These are phyloP conservation scores for Clonostachys solani DNA, from an alignment of 2,329 filamentous ascomycete species.

Conservation along the genomic window DNA sequence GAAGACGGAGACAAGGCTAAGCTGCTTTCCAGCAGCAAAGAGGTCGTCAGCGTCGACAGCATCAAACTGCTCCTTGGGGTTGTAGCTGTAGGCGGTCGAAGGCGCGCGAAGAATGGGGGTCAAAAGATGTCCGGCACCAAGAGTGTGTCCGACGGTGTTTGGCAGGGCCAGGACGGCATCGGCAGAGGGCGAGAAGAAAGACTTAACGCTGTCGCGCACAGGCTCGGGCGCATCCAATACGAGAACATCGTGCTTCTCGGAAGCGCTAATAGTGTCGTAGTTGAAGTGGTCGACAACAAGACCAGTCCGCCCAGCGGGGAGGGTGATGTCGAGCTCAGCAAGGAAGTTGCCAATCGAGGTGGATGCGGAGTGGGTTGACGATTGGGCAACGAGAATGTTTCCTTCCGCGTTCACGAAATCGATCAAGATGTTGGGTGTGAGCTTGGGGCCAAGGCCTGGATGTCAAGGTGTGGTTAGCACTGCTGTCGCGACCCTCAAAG, in stretches of 20 bases:
- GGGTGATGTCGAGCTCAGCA: constrained; percentile 80
- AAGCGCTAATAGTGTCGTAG: constrained; percentile 72
- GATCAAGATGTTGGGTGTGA: constrained; percentile 82
- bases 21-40: constrained; percentile 79
- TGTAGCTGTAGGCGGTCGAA: constrained; percentile 86
- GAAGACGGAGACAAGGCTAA: constrained; percentile 78
- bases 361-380: constrained; percentile 65
- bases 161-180: constrained; percentile 72
- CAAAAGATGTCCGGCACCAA: constrained; percentile 75
- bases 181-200: constrained; percentile 61
- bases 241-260: constrained; percentile 85
- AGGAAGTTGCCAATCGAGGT: constrained; percentile 74
- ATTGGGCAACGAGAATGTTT: constrained; percentile 85
- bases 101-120: constrained; percentile 80
- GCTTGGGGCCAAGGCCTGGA: constrained; percentile 76
- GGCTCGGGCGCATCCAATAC: constrained; percentile 66
- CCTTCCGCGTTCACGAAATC: constrained; percentile 89
- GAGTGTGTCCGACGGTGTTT: constrained; percentile 71
- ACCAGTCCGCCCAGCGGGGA: constrained; percentile 81
- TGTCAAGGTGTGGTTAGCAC: constrained; percentile 1
- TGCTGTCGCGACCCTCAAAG: neutral
- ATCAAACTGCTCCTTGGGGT: constrained; percentile 78
- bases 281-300: constrained; percentile 94
- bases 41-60: constrained; percentile 66
- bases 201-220: constrained; percentile 64